Evolutionary conservation across 306 rosid genomes (phyloP), one percentile per base, ranked within the genome.

Genomic region (Vigna radiata): DNA sequence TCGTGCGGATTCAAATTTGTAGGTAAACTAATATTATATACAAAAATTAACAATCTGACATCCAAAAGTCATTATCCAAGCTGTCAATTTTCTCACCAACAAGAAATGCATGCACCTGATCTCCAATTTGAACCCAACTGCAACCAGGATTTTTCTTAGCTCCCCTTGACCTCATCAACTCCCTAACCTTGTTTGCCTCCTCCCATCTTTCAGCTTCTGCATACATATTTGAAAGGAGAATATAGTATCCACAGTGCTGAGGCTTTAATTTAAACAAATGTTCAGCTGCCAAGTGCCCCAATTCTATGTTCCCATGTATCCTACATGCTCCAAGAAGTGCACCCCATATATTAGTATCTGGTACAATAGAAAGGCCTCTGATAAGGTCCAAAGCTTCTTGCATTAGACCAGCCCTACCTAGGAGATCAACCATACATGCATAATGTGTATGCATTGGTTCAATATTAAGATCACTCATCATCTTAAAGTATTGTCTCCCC

Each of bases 151-250:
- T 85, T 85, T 91, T 94, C 86, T 82, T 94, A 63, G 86, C 91
- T 58, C 96, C 89, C 82, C 85, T 87, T 15, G 87, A 87, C 55
- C 83, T 94, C 97, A 94, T 91, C 85, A 94, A 77, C 65, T 87
- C 91, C 88, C 98, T 88, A 16, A 94, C 83, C 79, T 53, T 77
- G 68, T 90, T 83, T 81, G 88, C 98, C 81, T 91, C 97, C 47
- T 83, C 91, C 98, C 98, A 94, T 85, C 92, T 91, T 79, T 89
- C 96, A 58, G 89, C 88, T 86, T 94, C 98, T 31, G 97, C 97
- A 81, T 85, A 89, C 93, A 94, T 86, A 82, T 94, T 94, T 59
- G 98, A 86, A 83, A 94, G 96, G 36, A 94, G 91, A 69, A 90
- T 78, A 58, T 94, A 94, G 83, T 94, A 94, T 15, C 98, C 98